Conservation (phyloP, 768 basidiomycete genomes). For the Mycena maculata region DNA sequence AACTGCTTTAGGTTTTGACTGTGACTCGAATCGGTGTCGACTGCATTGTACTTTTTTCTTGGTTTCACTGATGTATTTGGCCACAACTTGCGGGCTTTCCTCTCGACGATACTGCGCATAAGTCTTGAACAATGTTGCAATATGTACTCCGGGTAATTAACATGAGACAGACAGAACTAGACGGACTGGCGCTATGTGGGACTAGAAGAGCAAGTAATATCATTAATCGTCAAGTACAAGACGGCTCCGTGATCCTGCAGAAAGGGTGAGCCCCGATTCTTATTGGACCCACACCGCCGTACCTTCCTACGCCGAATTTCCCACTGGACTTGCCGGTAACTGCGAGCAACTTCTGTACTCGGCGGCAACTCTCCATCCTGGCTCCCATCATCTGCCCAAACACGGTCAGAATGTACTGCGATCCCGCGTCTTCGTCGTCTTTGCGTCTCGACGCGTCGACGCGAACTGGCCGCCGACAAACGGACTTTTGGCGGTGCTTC, state of each 20-base stretch:
- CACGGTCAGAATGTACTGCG: slow-evolving; percentile 65
- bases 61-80: too few species aligned
- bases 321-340: slow-evolving; percentile 49
- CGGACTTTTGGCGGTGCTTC: slow-evolving; percentile 9
- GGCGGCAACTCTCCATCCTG: slow-evolving; percentile 81
- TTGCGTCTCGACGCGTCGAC: neutral
- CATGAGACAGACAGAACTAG: too few species aligned
- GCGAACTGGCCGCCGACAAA: neutral
- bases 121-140: too few species aligned
- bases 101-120: too few species aligned
- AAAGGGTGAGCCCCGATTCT: slow-evolving; percentile 7
- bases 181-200: too few species aligned
- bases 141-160: too few species aligned
- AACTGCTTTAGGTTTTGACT: too few species aligned
- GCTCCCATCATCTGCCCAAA: slow-evolving; percentile 80
- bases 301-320: slow-evolving; percentile 6
- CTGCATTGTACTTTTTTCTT: too few species aligned
- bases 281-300: neutral
- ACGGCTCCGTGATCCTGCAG: too few species aligned
- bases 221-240: neutral
- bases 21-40: too few species aligned
- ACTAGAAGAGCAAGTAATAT: too few species aligned
- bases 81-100: too few species aligned
- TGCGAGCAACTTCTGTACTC: slow-evolving; percentile 68
- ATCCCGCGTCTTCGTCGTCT: slow-evolving; percentile 42